Conservation (phyloP, 352 stramenopile species). For the Phytophthora boehmeriae region DNA sequence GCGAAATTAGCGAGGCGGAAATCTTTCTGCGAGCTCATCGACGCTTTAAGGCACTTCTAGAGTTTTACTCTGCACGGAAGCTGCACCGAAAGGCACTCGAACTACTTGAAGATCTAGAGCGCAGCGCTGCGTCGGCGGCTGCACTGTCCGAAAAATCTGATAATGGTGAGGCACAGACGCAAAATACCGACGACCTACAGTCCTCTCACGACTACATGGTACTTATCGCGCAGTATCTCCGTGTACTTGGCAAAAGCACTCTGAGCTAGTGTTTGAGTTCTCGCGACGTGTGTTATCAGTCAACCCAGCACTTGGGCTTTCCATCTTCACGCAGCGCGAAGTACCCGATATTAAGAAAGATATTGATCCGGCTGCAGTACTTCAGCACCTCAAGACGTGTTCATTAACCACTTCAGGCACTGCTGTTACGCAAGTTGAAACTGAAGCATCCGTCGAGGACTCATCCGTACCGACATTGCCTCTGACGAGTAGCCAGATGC, state of each 20-base stretch:
- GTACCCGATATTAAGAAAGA: constrained; percentile 54
- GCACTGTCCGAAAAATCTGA: constrained; percentile 12
- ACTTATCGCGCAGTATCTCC: constrained; percentile 71
- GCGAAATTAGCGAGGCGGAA: constrained; percentile 76
- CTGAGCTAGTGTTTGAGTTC: constrained; percentile 83
- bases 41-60: constrained; percentile 61
- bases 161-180: neutral
- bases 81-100: constrained; percentile 84
- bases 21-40: constrained; percentile 78
- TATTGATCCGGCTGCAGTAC: constrained; percentile 63
- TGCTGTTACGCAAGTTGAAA: neutral
- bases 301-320: constrained; percentile 59
- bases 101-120: constrained; percentile 79
- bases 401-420: constrained; percentile 18
- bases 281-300: constrained; percentile 69
- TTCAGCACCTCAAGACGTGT: constrained; percentile 78
- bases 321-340: constrained; percentile 80
- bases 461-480: constrained; percentile 38
- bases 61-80: constrained; percentile 73
- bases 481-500: constrained; percentile 62
- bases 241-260: constrained; percentile 65
- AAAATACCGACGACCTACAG: constrained; percentile 26
- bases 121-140: constrained; percentile 42
- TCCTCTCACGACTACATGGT: constrained; percentile 59
- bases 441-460: constrained; percentile 15